Conservation (phyloP, 169 alveolate genomes). For the Plasmodium vivax region DNA sequence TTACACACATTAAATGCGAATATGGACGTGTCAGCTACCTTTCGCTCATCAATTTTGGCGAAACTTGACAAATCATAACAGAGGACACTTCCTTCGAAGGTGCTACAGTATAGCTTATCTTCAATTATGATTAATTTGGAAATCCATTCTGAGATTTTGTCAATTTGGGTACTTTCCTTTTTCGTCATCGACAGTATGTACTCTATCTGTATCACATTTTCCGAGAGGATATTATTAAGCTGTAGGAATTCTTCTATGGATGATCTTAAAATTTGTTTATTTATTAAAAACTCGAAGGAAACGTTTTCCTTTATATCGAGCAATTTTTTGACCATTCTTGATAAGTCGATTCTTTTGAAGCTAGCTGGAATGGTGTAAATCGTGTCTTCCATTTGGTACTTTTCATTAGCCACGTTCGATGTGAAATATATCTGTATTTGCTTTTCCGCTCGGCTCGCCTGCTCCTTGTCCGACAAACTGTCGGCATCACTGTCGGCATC, state of each 20-base stretch:
- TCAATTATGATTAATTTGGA: conserved; percentile 35
- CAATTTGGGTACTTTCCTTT: conserved; percentile 39
- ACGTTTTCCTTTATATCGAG: conserved; percentile 42
- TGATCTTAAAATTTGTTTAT: conserved; percentile 61
- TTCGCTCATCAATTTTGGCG: conserved; percentile 27
- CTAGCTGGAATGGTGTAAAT: conserved; percentile 54
- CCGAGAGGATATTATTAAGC: conserved; percentile 51
- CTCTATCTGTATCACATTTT: conserved; percentile 26
- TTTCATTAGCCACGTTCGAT: conserved; percentile 26
- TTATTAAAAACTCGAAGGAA: conserved; percentile 68
- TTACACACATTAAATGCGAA: conserved; percentile 39
- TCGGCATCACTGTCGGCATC: not conserved
- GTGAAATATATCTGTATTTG: conserved; percentile 52
- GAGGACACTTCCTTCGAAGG: conserved; percentile 48
- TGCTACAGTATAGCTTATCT: conserved; percentile 48
- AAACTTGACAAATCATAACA: conserved; percentile 46
- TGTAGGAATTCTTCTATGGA: conserved; percentile 56
- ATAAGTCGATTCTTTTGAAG: conserved; percentile 67
- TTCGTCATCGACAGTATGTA: conserved; percentile 35
- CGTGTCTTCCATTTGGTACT: conserved; percentile 50
- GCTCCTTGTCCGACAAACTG: not conserved
- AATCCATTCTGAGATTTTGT: conserved; percentile 60
- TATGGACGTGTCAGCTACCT: conserved; percentile 11
- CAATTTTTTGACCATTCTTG: conserved; percentile 65
- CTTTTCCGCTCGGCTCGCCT: not conserved